A percentile compares a stretch with the other conserved stretches of the same genome.
Conservation (phyloP, 2,329 filamentous ascomycete species). For the Fusarium musae region DNA sequence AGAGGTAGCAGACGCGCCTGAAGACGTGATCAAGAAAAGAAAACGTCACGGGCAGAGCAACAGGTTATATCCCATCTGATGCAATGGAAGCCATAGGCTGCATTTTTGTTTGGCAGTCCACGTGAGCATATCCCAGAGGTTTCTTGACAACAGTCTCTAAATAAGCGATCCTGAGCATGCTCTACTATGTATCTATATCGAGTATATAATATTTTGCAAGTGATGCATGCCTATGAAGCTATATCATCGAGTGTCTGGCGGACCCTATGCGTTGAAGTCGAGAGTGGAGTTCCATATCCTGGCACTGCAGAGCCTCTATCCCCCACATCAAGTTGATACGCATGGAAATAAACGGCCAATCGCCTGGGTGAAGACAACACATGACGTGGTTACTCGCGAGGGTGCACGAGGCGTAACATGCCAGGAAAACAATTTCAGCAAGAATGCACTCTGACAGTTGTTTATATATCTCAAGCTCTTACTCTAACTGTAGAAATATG, state of each 20-base stretch:
- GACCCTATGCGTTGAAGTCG: background rate
- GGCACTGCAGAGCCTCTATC: constrained; percentile 4
- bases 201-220: background rate
- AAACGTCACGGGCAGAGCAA: constrained; percentile 7
- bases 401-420: constrained; percentile 20
- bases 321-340: background rate
- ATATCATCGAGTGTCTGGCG: background rate
- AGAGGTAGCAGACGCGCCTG: background rate
- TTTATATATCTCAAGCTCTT: background rate
- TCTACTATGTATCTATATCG: background rate
- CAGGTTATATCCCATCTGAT: constrained; percentile 1
- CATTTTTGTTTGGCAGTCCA: constrained; percentile 18
- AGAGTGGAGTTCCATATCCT: background rate
- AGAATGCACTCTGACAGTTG: background rate
- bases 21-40: background rate
- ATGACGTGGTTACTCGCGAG: constrained; percentile 31
- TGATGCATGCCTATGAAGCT: background rate
- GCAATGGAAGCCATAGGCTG: constrained; percentile 2
- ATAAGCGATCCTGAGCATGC: background rate
- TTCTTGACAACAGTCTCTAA: background rate
- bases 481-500: accelerated
- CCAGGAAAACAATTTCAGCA: constrained; percentile 11
- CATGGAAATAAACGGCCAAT: background rate
- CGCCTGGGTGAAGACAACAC: constrained; percentile 1
- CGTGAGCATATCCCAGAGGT: constrained; percentile 2